Evolutionary conservation across 164 flowering plant genomes (phyloP).

Genomic region (Houttuynia cordata): DNA sequence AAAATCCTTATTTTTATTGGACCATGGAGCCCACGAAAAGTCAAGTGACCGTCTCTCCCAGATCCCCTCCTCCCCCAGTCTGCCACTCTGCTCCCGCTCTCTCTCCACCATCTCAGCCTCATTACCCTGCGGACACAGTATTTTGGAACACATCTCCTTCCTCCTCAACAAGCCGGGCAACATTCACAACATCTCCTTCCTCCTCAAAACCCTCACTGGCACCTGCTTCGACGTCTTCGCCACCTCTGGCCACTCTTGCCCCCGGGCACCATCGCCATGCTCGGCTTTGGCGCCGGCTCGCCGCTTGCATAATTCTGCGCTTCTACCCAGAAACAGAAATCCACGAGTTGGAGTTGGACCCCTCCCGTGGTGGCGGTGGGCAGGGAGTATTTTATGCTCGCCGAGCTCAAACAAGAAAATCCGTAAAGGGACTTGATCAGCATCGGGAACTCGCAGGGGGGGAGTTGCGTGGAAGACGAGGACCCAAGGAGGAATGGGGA

Average conservation of each 20-base stretch:
- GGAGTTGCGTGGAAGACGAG: conserved; percentile 88
- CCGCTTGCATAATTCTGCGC: conserved; percentile 51
- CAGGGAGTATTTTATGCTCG: conserved; percentile 61
- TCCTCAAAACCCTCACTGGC: conserved; percentile 36
- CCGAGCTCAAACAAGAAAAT: conserved; percentile 33
- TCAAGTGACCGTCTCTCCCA: too few relatives aligned
- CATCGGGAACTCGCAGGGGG: conserved; percentile 75
- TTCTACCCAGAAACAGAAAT: conserved; percentile 40
- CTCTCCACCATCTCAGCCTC: too few relatives aligned
- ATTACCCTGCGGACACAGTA: too few relatives aligned
- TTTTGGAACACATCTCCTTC: too few relatives aligned
- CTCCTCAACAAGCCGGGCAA: conserved; percentile 77
- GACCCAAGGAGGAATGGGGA: conserved; percentile 46
- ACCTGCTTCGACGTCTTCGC: conserved; percentile 86
- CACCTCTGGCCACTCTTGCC: conserved; percentile 65
- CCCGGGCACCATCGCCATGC: conserved; percentile 66
- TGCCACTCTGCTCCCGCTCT: too few relatives aligned
- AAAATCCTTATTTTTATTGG: too few relatives aligned
- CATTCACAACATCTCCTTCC: conserved; percentile 75
- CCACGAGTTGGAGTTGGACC: conserved; percentile 88
- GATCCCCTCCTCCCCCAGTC: too few relatives aligned
- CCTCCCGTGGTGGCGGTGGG: conserved; percentile 63
- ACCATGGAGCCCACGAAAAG: too few relatives aligned
- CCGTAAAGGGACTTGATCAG: conserved; percentile 42
- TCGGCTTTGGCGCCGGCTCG: conserved; percentile 93